Evolutionary conservation across 768 basidiomycete species (phyloP).

Genomic region (Xerocomellus intermedius): DNA sequence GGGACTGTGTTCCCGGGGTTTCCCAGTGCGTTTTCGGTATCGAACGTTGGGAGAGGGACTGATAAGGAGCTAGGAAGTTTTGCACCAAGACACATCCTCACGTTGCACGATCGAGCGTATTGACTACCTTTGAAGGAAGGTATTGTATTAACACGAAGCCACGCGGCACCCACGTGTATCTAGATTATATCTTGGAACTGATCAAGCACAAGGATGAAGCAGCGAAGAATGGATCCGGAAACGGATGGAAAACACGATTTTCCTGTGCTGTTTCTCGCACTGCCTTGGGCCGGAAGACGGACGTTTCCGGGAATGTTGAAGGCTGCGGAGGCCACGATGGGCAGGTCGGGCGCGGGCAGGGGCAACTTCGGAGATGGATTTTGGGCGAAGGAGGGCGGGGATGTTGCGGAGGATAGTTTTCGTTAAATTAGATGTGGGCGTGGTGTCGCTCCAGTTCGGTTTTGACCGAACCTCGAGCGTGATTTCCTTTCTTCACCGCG

Average conservation of each 20-base stretch:
- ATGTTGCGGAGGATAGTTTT: constrained; percentile 16
- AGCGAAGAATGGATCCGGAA: background rate
- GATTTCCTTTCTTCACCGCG: constrained; percentile 32
- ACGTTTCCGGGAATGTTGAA: too few relatives aligned
- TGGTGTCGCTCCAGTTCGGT: constrained; percentile 17
- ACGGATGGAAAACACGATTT: constrained; percentile 25
- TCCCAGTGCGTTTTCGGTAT: too few relatives aligned
- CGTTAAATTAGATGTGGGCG: background rate
- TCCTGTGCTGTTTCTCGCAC: constrained; percentile 22
- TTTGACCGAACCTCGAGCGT: constrained; percentile 25
- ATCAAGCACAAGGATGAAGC: constrained; percentile 1
- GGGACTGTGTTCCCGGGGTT: too few relatives aligned
- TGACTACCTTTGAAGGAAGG: background rate
- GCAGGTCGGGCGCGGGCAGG: constrained; percentile 16
- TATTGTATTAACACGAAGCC: background rate
- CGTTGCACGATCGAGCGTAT: background rate
- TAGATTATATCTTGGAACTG: background rate
- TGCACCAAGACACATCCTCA: background rate
- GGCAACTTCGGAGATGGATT: constrained; percentile 12
- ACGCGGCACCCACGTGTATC: constrained; percentile 4
- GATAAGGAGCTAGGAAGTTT: too few relatives aligned
- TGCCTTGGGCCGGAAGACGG: too few relatives aligned
- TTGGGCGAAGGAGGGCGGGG: constrained; percentile 9
- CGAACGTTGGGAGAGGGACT: too few relatives aligned
- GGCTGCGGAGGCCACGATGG: too few relatives aligned